phyloP scores from a whole-genome alignment of 495 filamentous ascomycete species.

The Penicillium manginii region DNA sequence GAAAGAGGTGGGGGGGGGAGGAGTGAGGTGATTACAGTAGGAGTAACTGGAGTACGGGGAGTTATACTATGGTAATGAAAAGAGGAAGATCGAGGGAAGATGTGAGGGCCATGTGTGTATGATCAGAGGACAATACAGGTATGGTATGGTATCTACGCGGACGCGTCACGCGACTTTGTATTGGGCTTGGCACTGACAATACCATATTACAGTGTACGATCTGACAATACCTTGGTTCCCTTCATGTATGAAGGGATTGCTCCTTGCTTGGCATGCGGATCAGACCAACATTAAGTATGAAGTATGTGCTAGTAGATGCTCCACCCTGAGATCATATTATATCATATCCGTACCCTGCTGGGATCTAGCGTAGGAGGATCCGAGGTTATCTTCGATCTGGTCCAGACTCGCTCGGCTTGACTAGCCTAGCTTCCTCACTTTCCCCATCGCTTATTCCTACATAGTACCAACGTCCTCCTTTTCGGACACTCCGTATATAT shows the following conservation, averaged over 20 bases:
- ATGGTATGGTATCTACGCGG: slow-evolving; percentile 34
- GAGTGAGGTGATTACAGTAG: slow-evolving; percentile 25
- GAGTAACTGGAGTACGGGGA: background rate
- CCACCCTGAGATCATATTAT: background rate
- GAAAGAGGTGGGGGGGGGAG: slow-evolving; percentile 9
- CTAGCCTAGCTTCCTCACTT: too few species aligned
- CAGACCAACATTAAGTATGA: background rate
- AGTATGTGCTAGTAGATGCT: slow-evolving; percentile 1
- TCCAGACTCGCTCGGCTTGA: background rate
- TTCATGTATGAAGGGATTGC: slow-evolving; percentile 21
- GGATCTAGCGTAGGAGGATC: background rate
- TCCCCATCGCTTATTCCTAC: too few species aligned
- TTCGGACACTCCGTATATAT: background rate
- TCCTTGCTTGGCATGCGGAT: slow-evolving; percentile 26
- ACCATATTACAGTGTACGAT: slow-evolving; percentile 7
- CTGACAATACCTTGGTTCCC: slow-evolving; percentile 27
- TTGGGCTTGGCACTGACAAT: background rate
- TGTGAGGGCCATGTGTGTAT: slow-evolving; percentile 17
- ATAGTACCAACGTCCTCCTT: too few species aligned
- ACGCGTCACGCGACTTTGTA: slow-evolving; percentile 38
- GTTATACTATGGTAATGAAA: too few species aligned
- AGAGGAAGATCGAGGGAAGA: slow-evolving; percentile 7
- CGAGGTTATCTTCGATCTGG: background rate
- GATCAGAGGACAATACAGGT: slow-evolving; percentile 13
- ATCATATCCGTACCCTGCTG: background rate